Evolutionary conservation across 306 rosid species (phyloP), one percentile per base, ranked within the genome.

Genomic region (Hippophae rhamnoides): DNA sequence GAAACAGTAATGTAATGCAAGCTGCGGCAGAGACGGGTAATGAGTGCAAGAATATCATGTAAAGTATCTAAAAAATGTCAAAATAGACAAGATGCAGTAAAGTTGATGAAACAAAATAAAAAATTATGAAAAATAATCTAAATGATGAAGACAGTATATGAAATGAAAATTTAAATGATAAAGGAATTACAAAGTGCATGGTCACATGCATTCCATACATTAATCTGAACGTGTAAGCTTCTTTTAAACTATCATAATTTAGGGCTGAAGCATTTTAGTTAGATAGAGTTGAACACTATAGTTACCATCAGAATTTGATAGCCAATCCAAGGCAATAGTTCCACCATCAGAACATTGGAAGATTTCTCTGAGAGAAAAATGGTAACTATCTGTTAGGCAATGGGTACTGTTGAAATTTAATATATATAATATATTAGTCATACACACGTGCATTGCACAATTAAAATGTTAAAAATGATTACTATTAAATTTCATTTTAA

Each of bases 251-350:
- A 13, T 25, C 25, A 50, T 51, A 31, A 41, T 9, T 13, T 40
- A 53, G 31, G 13, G 14, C 3, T 44, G 5, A 25, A 5, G 18
- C 3, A 42, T 43, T 26, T n/a, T 12, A 6, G 7, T 49, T 57
- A 38, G 11, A 42, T 58, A 14, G 14, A 52, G 31, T 40, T 41
- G 56, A 70, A 50, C 7, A 18, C 23, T 44, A 54, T 46, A 49
- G 18, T 65, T 69, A 76, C 80, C 80, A 58, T 71, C 80, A 25
- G 56, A 65, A 58, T 11, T 66, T 58, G 7, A n/a, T 41, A 70
- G 76, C 80, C 80, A 76, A 56, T 76, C 73, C 80, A 76, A 76
- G 10, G 76, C 80, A 58, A 76, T 58, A 42, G 76, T 76, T 53
- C 80, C 80, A 25, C 73, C 80, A 62, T 76, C 76, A 7, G 70